Evolutionary conservation across 2,329 filamentous ascomycete species (phyloP), one percentile per base, ranked within the genome.

Genomic region (Falciphora oryzae): DNA sequence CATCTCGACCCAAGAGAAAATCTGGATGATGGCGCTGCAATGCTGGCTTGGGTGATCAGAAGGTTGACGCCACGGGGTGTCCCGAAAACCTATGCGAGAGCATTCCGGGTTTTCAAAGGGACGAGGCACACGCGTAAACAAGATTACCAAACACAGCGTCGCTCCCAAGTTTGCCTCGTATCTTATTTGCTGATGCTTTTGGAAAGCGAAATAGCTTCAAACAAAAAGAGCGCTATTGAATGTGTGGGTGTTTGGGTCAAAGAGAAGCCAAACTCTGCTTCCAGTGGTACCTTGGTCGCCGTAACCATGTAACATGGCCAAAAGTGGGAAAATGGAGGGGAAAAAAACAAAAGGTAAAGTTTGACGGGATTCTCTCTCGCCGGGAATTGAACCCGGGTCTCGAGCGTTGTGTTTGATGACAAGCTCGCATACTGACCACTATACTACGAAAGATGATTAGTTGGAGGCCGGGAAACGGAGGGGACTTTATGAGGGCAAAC

Each of bases 391-490:
- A 53, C 58, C 58, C 58, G 58, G 58, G 31, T 60, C 58, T 60
- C 58, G 58, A 60, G 58, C 58, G 58, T 60, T 53, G 44, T 53
- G 22, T 53, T n/a, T 53, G 22, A 53, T 53, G 58, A 35, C 58
- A 60, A 60, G 58, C 58, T 60, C 58, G 31, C 58, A 60, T 60
- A 31, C 58, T 60, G 31, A 60, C 58, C 58, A 60, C 31, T 60
- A 60, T 31, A 35, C 58, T 31, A 60, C 29, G 31, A 31, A 35
- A 60, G 58, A 60, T 60, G 29, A 60, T 53, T 53, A 22, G 44
- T 53, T 53, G 44, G 44, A 53, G 22, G 44, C 18, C 18, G 44
- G 18, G 18, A 11, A 14, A 7, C 6, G 18, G 2, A 18, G 22
- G 4, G 18, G 44, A 53, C 22, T n/a, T 22, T 14, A n/a, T 53